These are phyloP conservation scores for Trichomonascus vanleenenianus DNA, from an alignment of 805 yeast species.

Conservation along the genomic window DNA sequence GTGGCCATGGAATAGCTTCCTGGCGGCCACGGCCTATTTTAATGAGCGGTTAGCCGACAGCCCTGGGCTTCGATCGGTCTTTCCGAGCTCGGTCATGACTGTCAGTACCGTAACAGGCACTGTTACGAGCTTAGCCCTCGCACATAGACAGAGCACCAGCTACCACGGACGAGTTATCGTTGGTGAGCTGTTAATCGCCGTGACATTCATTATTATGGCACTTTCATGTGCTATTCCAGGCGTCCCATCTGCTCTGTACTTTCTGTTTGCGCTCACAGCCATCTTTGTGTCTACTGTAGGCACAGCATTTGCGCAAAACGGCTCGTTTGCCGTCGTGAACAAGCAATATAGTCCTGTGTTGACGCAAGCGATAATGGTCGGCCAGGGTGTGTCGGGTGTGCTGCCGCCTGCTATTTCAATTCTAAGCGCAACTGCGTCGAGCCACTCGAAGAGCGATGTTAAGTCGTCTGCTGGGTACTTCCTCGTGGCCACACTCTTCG, in stretches of 20 bases:
- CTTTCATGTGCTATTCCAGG: slow-evolving; percentile 32
- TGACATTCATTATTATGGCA: slow-evolving; percentile 52
- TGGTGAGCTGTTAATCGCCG: slow-evolving; percentile 55
- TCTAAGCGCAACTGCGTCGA: background rate
- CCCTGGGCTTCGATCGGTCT: slow-evolving; percentile 37
- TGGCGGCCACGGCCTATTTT: slow-evolving; percentile 81
- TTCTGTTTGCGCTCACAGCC: slow-evolving; percentile 48
- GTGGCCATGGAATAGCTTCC: slow-evolving; percentile 96
- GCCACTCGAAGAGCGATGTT: slow-evolving; percentile 1
- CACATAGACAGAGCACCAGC: slow-evolving; percentile 59
- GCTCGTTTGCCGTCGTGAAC: slow-evolving; percentile 80
- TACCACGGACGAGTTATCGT: slow-evolving; percentile 47
- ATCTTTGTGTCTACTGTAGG: slow-evolving; percentile 65
- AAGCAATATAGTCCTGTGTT: slow-evolving; percentile 57
- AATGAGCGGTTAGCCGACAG: slow-evolving; percentile 46
- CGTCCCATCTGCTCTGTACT: slow-evolving; percentile 24
- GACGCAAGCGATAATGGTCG: slow-evolving; percentile 89
- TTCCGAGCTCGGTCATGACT: slow-evolving; percentile 83
- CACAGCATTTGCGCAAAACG: slow-evolving; percentile 80
- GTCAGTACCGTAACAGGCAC: slow-evolving; percentile 68
- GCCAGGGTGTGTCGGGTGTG: slow-evolving; percentile 92
- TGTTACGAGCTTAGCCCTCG: slow-evolving; percentile 48
- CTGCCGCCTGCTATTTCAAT: slow-evolving; percentile 71
- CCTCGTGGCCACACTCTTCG: slow-evolving; percentile 43
- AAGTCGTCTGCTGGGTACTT: slow-evolving; percentile 33